phyloP scores from a whole-genome alignment of 2,329 filamentous ascomycete genomes.

The Endothia cerciana region DNA sequence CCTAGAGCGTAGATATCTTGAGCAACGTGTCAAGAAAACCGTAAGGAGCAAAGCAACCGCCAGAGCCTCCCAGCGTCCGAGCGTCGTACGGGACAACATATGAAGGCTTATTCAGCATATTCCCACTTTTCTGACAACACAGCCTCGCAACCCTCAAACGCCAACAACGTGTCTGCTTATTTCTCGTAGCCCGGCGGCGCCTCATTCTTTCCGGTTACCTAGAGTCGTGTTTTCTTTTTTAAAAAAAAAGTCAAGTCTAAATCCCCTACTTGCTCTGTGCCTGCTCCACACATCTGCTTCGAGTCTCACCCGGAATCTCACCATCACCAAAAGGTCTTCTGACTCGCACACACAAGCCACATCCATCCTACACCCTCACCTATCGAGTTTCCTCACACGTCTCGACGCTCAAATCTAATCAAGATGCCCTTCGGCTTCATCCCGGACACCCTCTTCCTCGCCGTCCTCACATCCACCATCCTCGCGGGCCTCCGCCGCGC shows the following conservation, averaged over 20 bases:
- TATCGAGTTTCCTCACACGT: not conserved
- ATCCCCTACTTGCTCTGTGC: not conserved
- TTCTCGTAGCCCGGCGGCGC: not conserved
- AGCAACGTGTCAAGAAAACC: not conserved
- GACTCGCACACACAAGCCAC: not conserved
- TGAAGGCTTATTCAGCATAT: conserved; percentile 19
- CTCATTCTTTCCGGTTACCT: no score
- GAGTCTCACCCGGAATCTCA: not conserved
- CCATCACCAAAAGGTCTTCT: not conserved
- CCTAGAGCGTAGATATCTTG: not conserved
- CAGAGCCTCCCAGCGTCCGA: not conserved
- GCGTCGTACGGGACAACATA: not conserved
- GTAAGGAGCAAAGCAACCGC: not conserved
- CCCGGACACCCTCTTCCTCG: conserved; percentile 29
- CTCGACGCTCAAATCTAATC: conserved; percentile 5
- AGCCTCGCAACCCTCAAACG: not conserved
- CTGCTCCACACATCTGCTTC: not conserved
- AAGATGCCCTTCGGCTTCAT: conserved; percentile 27
- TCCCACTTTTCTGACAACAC: conserved; percentile 18
- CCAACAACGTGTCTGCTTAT: conserved; percentile 12
- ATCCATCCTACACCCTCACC: not conserved
- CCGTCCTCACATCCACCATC: conserved; percentile 28
- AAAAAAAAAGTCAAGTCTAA: not conserved
- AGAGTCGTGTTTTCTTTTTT: not conserved
- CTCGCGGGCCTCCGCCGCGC: conserved; percentile 27